phyloP scores from a whole-genome alignment of 1,139 yeast species.

The Geotrichum histeridarum region DNA sequence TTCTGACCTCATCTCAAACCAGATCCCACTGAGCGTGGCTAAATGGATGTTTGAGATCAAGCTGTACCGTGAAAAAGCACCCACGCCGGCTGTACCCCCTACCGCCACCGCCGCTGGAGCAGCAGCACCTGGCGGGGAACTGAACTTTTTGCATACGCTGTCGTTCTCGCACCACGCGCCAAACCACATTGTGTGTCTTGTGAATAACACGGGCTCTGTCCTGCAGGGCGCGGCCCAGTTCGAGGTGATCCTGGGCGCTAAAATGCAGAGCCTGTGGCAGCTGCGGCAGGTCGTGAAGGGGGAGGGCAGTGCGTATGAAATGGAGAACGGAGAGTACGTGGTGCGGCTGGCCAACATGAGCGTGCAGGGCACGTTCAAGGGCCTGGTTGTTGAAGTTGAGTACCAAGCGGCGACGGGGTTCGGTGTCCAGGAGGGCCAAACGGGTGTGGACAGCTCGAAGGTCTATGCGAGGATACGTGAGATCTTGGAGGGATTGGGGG shows the following conservation, averaged over 20 bases:
- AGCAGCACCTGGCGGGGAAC: conserved; percentile 30
- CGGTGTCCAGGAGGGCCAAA: conserved; percentile 2
- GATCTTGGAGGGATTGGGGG: conserved; percentile 14
- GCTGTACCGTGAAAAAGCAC: conserved; percentile 55
- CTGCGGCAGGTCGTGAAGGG: conserved; percentile 69
- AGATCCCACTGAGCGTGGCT: conserved; percentile 54
- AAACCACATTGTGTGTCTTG: conserved; percentile 49
- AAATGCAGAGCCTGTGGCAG: conserved; percentile 68
- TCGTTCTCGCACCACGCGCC: conserved; percentile 49
- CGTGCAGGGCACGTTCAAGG: conserved; percentile 69
- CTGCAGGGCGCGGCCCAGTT: conserved; percentile 31
- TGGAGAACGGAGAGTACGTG: conserved; percentile 31
- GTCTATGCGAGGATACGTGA: conserved; percentile 19
- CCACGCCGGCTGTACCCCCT: conserved; percentile 24
- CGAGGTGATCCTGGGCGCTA: conserved; percentile 40
- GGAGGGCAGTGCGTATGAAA: conserved; percentile 59
- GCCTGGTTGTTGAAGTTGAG: conserved; percentile 58
- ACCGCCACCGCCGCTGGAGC: conserved; percentile 7
- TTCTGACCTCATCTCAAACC: conserved; percentile 62
- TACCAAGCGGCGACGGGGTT: conserved; percentile 16
- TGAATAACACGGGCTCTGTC: conserved; percentile 38
- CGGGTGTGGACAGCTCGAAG: background rate
- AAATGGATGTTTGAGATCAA: conserved; percentile 63
- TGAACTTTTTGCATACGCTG: conserved; percentile 52
- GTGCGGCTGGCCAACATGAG: conserved; percentile 64